phyloP scores from a whole-genome alignment of 148 eudicot species.

The Nepenthes gracilis region DNA sequence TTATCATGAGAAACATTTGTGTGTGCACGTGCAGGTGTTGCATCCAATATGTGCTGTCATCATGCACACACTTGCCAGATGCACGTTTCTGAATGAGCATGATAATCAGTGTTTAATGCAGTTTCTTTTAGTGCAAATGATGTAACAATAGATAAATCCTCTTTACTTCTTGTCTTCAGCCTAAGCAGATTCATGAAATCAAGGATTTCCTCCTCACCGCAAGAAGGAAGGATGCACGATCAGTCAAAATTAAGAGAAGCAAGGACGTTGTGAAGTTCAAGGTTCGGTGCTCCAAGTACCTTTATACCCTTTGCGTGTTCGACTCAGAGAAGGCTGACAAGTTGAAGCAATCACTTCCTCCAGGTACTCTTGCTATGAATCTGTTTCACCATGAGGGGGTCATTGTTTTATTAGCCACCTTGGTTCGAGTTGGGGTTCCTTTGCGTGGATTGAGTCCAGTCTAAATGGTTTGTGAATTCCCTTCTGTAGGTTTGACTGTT shows the following conservation, averaged over 20 bases:
- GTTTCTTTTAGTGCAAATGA: neutral
- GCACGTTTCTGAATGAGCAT: no score
- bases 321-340: constrained; percentile 50
- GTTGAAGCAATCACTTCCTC: constrained; percentile 60
- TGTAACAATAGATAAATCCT: neutral
- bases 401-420: constrained; percentile 2
- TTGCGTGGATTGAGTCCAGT: no score
- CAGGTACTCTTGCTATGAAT: constrained; percentile 15
- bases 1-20: no score
- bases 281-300: constrained; percentile 58
- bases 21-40: no score
- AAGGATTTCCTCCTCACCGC: constrained; percentile 60
- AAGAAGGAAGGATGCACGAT: constrained; percentile 52
- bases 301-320: constrained; percentile 43
- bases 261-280: constrained; percentile 52
- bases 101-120: no score
- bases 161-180: constrained; percentile 10
- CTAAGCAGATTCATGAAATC: constrained; percentile 54
- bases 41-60: no score
- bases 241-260: constrained; percentile 42
- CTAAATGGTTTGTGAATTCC: no score
- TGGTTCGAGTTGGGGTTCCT: neutral
- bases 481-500: constrained; percentile 26
- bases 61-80: no score
- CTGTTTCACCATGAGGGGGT: neutral